Evolutionary conservation across 805 yeast genomes (phyloP).

Genomic region (Cyberlindnera veronae): DNA sequence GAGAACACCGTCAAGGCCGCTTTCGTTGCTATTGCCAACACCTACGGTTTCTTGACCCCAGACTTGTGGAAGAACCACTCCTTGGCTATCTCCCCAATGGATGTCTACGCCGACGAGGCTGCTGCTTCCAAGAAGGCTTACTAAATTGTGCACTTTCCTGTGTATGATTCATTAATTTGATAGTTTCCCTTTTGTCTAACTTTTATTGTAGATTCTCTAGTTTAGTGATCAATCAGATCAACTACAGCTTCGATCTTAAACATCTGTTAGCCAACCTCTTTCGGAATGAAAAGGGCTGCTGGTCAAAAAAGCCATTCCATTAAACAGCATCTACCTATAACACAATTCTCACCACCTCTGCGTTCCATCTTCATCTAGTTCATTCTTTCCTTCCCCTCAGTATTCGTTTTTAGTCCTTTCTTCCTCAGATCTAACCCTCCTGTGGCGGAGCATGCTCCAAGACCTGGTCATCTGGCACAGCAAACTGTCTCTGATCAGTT

Average conservation of each 20-base stretch:
- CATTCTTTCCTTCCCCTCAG: background rate
- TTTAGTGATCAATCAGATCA: too few species aligned
- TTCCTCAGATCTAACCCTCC: slow-evolving; percentile 27
- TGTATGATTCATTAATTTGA: slow-evolving; percentile 5
- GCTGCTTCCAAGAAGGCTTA: slow-evolving; percentile 56
- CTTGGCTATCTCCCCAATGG: slow-evolving; percentile 90
- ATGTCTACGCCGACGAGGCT: slow-evolving; percentile 86
- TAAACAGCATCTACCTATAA: too few species aligned
- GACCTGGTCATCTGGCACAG: slow-evolving; percentile 70
- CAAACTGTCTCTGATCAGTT: slow-evolving; percentile 66
- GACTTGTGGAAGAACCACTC: slow-evolving; percentile 92
- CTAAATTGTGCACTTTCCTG: slow-evolving; percentile 13
- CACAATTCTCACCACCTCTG: too few species aligned
- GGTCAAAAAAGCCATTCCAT: too few species aligned
- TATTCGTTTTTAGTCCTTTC: background rate
- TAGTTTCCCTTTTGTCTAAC: slow-evolving; percentile 4
- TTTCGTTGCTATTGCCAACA: slow-evolving; percentile 98
- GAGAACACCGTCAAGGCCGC: slow-evolving; percentile 99
- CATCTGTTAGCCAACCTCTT: too few species aligned
- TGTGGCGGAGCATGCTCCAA: slow-evolving; percentile 63
- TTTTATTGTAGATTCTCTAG: background rate
- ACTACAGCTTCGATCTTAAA: too few species aligned
- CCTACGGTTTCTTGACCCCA: slow-evolving; percentile 99
- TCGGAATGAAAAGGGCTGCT: too few species aligned
- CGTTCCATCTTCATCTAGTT: too few species aligned